Evolutionary conservation across 2,329 filamentous ascomycete genomes (phyloP), one percentile per base, ranked within the genome.

Genomic region (Colletotrichum spaethianum): DNA sequence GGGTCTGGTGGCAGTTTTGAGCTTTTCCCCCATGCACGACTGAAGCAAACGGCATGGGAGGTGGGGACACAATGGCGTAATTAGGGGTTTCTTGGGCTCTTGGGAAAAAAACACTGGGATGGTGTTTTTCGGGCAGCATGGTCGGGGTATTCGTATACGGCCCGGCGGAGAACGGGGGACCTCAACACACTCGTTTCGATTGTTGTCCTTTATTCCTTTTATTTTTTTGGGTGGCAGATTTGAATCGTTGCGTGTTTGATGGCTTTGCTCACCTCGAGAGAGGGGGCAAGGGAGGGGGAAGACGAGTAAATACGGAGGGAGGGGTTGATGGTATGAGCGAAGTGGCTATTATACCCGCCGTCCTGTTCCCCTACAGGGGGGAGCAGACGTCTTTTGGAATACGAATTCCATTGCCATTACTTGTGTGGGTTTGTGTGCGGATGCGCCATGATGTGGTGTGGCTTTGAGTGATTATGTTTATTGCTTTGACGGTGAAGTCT

Each of bases 311-410:
- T 33, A 20, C 6, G 14, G 38, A 20, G 38, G 48, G 48, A 23
- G 31, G 33, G 57, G 57, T 3, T n/a, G 31, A n/a, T 20, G 42
- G 59, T 40, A 28, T 18, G 67, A 33, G 56, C 1, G 67, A 31
- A 33, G 70, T 70, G 67, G 60, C 70, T 48, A 66, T 70, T 70
- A 73, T 73, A 73, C 70, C 70, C 70, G 62, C 63, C 64, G 68
- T 64, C 23, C 28, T 28, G 40, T 16, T 50, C 36, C 46, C 46
- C 38, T 5, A 52, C 56, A 26, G 12, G 8, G 56, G 42, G 46
- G 26, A 31, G 66, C 52, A 48, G 67, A 70, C 50, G 44, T 31
- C 59, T 63, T 26, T 72, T 72, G 69, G 69, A 72, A 72, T 63
- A 59, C 20, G 33, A 55, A 61, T 14, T 67, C 55, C 46, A 67